A percentile compares a stretch with the other conserved stretches of the same genome.
Conservation (phyloP, 805 yeast genomes). For the Metschnikowia anglica region DNA sequence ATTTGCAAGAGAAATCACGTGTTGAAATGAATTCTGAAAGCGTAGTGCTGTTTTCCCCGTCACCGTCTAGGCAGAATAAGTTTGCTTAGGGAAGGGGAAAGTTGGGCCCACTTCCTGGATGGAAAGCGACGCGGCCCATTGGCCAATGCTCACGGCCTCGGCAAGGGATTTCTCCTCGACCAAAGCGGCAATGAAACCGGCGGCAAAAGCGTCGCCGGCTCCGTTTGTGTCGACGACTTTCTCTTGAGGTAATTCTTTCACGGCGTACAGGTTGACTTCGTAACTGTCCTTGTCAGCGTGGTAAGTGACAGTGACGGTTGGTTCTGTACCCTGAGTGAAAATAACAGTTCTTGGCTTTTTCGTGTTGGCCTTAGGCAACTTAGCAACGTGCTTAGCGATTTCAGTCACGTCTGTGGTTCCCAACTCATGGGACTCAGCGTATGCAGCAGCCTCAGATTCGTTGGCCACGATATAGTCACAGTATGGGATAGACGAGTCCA, state of each 20-base stretch:
- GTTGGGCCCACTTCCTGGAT: conserved; percentile 95
- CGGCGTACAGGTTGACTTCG: conserved; percentile 56
- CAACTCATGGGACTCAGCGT: conserved; percentile 80
- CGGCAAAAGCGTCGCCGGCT: conserved; percentile 98
- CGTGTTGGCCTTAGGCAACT: conserved; percentile 70
- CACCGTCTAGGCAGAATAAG: conserved; percentile 33
- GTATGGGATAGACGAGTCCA: conserved; percentile 78
- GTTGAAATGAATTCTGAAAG: conserved; percentile 18
- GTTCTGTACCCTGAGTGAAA: conserved; percentile 93
- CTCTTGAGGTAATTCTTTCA: conserved; percentile 64
- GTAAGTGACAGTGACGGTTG: conserved; percentile 75
- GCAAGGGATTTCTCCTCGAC: conserved; percentile 67
- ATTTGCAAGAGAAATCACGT: conserved; percentile 10
- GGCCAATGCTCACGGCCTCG: conserved; percentile 76
- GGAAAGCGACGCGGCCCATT: conserved; percentile 92
- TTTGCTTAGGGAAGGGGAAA: conserved; percentile 76
- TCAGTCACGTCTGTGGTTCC: conserved; percentile 59
- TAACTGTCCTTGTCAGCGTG: conserved; percentile 47
- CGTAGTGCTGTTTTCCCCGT: background rate
- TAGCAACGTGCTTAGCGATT: conserved; percentile 81
- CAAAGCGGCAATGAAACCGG: conserved; percentile 89
- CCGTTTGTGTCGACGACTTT: conserved; percentile 93
- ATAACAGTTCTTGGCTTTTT: conserved; percentile 78
- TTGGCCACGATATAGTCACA: conserved; percentile 91
- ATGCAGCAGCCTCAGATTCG: conserved; percentile 95